These are phyloP conservation scores for Prunus persica DNA, from an alignment of 306 rosid genomes.

Conservation along the genomic window DNA sequence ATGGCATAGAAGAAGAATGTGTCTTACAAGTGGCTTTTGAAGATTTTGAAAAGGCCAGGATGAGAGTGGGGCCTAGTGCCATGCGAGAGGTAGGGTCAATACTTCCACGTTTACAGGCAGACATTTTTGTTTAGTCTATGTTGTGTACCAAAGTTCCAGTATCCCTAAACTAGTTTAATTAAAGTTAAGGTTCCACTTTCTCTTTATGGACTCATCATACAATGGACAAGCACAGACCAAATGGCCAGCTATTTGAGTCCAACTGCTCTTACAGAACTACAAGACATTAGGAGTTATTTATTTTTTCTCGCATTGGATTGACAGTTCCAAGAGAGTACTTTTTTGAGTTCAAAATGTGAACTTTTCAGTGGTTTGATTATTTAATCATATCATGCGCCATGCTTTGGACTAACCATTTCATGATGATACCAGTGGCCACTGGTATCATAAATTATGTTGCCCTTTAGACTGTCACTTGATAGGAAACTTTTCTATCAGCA, in stretches of 20 bases:
- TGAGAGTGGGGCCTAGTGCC: slow-evolving; percentile 91
- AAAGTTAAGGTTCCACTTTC: neutral
- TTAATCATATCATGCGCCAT: neutral
- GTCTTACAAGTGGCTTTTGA: slow-evolving; percentile 57
- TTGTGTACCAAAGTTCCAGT: slow-evolving; percentile 1
- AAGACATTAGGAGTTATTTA: neutral
- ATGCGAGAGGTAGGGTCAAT: slow-evolving; percentile 82
- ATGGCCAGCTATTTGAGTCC: neutral
- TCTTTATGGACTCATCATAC: neutral
- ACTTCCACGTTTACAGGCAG: slow-evolving; percentile 9
- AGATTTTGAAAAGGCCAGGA: slow-evolving; percentile 79
- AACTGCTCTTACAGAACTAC: neutral
- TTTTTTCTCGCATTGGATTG: neutral
- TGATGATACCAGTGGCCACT: too few species aligned
- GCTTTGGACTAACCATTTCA: neutral
- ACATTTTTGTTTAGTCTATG: slow-evolving; percentile 2
- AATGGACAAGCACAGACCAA: neutral
- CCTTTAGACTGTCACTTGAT: too few species aligned
- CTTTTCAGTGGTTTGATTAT: neutral
- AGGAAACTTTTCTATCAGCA: neutral
- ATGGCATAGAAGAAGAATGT: slow-evolving; percentile 38
- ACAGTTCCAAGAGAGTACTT: neutral
- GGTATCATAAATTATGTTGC: too few species aligned
- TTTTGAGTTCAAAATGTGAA: neutral
- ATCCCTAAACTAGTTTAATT: slow-evolving; percentile 19